Evolutionary conservation across 2,329 filamentous ascomycete genomes (phyloP).

Genomic region (Colletotrichum higginsianum): DNA sequence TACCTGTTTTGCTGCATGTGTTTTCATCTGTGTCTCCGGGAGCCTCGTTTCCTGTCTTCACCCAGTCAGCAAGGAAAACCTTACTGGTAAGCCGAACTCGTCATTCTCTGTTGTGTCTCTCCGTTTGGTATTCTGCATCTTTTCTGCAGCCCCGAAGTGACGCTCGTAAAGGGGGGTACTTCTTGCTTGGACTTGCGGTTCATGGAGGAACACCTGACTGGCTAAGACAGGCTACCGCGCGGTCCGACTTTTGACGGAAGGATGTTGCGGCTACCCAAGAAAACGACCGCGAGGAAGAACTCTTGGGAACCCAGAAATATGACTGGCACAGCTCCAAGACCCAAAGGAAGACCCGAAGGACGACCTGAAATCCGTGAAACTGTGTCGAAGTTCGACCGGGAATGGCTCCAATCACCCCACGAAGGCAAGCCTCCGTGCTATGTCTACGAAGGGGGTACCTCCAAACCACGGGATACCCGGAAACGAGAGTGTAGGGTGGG

Average conservation of each 20-base stretch:
- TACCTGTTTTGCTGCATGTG: too few species aligned
- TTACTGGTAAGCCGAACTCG: conserved; percentile 30
- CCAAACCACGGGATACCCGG: conserved; percentile 24
- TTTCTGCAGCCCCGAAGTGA: neutral
- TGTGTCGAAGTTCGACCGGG: neutral
- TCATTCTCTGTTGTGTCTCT: conserved; percentile 14
- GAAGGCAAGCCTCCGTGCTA: neutral
- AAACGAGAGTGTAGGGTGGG: conserved; percentile 29
- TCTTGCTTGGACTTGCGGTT: neutral
- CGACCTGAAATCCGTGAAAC: neutral
- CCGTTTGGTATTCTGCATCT: conserved; percentile 24
- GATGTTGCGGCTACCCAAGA: conserved; percentile 6
- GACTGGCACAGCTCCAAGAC: neutral
- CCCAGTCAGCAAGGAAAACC: conserved; percentile 31
- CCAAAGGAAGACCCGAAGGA: neutral
- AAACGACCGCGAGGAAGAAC: neutral
- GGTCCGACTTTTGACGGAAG: conserved; percentile 1
- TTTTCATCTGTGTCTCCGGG: neutral
- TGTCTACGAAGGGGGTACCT: conserved; percentile 9
- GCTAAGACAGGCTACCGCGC: conserved; percentile 7
- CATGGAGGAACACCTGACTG: conserved; percentile 21
- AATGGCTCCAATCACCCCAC: conserved; percentile 16
- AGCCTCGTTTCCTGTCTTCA: conserved; percentile 7
- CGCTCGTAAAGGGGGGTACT: conserved; percentile 12
- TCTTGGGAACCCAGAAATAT: neutral